Conservation (phyloP, 2,329 filamentous ascomycete genomes). For the Fusarium xylarioides region DNA sequence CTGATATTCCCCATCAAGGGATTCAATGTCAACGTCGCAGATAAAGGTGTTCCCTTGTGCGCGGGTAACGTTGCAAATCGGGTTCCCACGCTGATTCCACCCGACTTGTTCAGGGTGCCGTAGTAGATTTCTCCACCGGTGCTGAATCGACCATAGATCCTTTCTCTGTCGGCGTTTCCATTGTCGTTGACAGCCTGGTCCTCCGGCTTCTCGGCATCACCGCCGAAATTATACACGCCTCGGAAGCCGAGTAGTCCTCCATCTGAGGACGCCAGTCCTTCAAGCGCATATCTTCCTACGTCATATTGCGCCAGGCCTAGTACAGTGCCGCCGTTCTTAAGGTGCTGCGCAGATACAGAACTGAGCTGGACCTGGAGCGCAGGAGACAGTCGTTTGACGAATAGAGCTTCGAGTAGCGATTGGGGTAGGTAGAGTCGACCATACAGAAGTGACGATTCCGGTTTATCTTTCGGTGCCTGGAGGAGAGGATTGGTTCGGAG, state of each 20-base stretch:
- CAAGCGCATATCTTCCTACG: slow-evolving; percentile 84
- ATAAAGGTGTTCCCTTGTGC: slow-evolving; percentile 87
- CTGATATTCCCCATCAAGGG: slow-evolving; percentile 94
- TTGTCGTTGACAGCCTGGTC: slow-evolving; percentile 29
- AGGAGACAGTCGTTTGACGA: slow-evolving; percentile 80
- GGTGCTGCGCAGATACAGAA: slow-evolving; percentile 75
- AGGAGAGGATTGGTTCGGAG: slow-evolving; percentile 39
- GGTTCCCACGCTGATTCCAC: slow-evolving; percentile 87
- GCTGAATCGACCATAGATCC: slow-evolving; percentile 83
- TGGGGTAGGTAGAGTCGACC: slow-evolving; percentile 83
- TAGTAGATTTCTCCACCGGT: slow-evolving; percentile 96
- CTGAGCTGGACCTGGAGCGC: slow-evolving; percentile 83
- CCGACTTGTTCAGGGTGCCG: slow-evolving; percentile 91
- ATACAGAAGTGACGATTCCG: slow-evolving; percentile 71
- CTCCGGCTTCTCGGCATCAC: slow-evolving; percentile 61
- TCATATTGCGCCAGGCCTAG: slow-evolving; percentile 82
- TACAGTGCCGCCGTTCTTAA: slow-evolving; percentile 80
- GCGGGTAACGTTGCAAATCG: slow-evolving; percentile 88
- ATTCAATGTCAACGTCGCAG: slow-evolving; percentile 91
- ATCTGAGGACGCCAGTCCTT: slow-evolving; percentile 92
- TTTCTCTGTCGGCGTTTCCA: slow-evolving; percentile 59
- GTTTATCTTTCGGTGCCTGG: slow-evolving; percentile 43
- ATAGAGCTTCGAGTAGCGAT: slow-evolving; percentile 85
- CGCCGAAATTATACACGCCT: slow-evolving; percentile 94
- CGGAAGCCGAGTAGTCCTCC: slow-evolving; percentile 87